Base-by-base conservation (phyloP, 768 basidiomycete genomes). In the Tephrocybe rancida region DNA sequence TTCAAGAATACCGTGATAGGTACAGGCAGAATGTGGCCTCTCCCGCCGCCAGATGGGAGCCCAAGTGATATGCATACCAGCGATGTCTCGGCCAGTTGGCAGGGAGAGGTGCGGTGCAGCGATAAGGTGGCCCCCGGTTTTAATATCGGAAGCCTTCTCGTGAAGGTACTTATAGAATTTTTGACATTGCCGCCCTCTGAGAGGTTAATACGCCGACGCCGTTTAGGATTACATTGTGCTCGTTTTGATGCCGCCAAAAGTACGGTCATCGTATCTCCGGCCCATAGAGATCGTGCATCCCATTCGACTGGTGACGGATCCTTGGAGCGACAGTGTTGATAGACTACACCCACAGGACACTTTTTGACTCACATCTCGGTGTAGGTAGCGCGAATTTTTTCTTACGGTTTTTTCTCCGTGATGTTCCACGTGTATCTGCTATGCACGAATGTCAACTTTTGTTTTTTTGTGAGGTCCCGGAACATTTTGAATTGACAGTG, bases 171-270 rank as follows among this genome's bases (percentile, higher is more conserved):
- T 51, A 32, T 29, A 37, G n/a, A 13, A 7, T 37, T 37, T 16
- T 16, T 8, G 16, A 37, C 35, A 16, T 6, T 9, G 35, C 10
- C 7, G 16, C 35, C 5, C 5, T 9, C 16, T 37, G 35, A 37
- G n/a, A n/a, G n/a, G n/a, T n/a, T n/a, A 9, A 37, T 37, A 37
- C 16, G 35, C 5, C 5, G 10, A 9, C n/a, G 14, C n/a, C 32
- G 43, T 45, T 22, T 52, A 85, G 85, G 85, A 86, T 57, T 85
- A 74, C 50, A 72, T 86, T 25, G 73, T 83, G 48, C 61, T 84
- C 25, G 72, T 74, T 2, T 64, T 86, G 47, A 68, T 52, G 65
- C 80, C 81, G 47, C 69, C 75, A 50, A 73, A 75, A 55, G 70
- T 70, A 14, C 70, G 75, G 25, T 66, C 67, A 13, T 79, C 77